Conservation (phyloP, 148 eudicot genomes). For the Tetragonia tetragonoides region DNA sequence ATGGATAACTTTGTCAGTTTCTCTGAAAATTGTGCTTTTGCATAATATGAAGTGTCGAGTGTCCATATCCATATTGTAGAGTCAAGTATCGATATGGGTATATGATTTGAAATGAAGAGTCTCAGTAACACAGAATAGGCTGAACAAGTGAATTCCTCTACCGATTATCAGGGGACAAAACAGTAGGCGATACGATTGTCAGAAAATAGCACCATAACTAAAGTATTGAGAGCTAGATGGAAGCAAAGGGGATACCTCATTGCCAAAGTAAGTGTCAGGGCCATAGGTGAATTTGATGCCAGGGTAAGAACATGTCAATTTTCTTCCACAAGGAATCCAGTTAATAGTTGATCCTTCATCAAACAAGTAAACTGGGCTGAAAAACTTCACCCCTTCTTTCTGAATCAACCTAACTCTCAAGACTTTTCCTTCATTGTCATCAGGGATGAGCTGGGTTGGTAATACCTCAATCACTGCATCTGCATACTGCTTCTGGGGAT, state of each 20-base stretch:
- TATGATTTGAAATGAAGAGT: too few relatives aligned
- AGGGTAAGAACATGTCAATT: slow-evolving; percentile 95
- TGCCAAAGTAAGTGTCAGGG: slow-evolving; percentile 75
- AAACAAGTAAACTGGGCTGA: slow-evolving; percentile 92
- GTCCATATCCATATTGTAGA: too few relatives aligned
- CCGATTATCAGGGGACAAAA: too few relatives aligned
- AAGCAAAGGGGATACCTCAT: slow-evolving; percentile 51
- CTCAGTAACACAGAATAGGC: too few relatives aligned
- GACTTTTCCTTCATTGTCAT: slow-evolving; percentile 86
- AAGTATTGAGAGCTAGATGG: too few relatives aligned
- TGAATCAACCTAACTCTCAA: slow-evolving; percentile 87
- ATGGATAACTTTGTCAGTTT: too few relatives aligned
- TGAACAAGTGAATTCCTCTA: too few relatives aligned
- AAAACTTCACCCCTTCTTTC: slow-evolving; percentile 84
- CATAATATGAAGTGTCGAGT: neutral
- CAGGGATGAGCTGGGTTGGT: slow-evolving; percentile 91
- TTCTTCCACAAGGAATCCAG: slow-evolving; percentile 98
- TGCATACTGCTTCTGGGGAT: slow-evolving; percentile 93
- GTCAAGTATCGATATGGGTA: too few relatives aligned
- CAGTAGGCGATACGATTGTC: too few relatives aligned
- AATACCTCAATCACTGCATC: slow-evolving; percentile 95
- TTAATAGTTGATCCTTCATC: slow-evolving; percentile 94
- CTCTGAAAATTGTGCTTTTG: too few relatives aligned
- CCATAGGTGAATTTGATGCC: slow-evolving; percentile 94
- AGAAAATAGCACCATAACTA: neutral